Evolutionary conservation across 2,329 filamentous ascomycete species (phyloP).

Genomic region (Colletotrichum magnum): DNA sequence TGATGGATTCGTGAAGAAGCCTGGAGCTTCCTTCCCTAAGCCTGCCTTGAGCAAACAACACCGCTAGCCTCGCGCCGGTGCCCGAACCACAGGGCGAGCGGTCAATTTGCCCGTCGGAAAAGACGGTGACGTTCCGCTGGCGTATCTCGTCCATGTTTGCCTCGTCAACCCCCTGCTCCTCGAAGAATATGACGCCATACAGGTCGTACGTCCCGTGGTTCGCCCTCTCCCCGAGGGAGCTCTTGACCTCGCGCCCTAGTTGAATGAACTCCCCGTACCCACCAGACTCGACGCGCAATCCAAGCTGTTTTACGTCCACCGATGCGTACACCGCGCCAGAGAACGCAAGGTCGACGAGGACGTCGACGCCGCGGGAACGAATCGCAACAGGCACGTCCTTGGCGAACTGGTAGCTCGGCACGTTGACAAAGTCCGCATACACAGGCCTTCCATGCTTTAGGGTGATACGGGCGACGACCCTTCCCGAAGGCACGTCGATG

Average conservation of each 20-base stretch:
- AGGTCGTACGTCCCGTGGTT: conserved; percentile 16
- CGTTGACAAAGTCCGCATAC: conserved; percentile 33
- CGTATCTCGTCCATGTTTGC: not conserved
- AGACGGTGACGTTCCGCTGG: conserved; percentile 45
- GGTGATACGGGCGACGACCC: conserved; percentile 10
- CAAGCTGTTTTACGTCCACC: conserved; percentile 19
- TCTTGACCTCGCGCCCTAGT: conserved; percentile 32
- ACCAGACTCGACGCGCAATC: conserved; percentile 15
- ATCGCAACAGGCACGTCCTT: conserved; percentile 1
- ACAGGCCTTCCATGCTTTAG: conserved; percentile 9
- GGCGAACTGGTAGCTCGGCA: conserved; percentile 25
- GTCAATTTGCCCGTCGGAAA: conserved; percentile 47
- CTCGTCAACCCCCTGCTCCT: conserved; percentile 8
- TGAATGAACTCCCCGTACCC: conserved; percentile 17
- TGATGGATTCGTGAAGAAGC: conserved; percentile 19
- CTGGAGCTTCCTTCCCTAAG: conserved; percentile 5
- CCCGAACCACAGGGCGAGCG: conserved; percentile 47
- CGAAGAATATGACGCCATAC: conserved; percentile 36
- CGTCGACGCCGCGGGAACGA: not conserved
- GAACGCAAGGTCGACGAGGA: conserved; percentile 26
- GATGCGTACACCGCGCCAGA: conserved; percentile 32
- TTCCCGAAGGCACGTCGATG: conserved; percentile 33
- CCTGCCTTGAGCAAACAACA: conserved; percentile 29
- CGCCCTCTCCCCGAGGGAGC: conserved; percentile 13
- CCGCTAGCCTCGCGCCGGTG: conserved; percentile 43